Percentiles rank a stretch among this genome's conserved stretches.
Conservation (phyloP, 352 stramenopile species). For the Thalassiosira mediterranea region DNA sequence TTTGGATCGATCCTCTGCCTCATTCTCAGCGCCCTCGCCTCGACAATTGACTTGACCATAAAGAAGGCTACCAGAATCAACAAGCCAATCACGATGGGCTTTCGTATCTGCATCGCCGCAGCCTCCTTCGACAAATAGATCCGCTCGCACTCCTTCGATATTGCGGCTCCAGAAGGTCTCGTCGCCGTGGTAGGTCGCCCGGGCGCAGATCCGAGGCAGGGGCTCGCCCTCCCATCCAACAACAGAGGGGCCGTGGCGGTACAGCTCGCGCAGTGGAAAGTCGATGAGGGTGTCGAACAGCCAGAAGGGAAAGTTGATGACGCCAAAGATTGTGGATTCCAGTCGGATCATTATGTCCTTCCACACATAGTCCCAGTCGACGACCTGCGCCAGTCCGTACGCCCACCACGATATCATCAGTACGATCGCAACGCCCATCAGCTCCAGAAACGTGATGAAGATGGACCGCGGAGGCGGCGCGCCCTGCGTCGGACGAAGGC, state of each 20-base stretch:
- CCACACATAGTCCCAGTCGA: constrained; percentile 22
- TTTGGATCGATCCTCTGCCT: constrained; percentile 48
- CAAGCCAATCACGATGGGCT: constrained; percentile 46
- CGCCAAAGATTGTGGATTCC: constrained; percentile 11
- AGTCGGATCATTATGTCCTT: constrained; percentile 9
- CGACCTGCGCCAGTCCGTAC: background rate
- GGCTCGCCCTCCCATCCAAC: constrained; percentile 69
- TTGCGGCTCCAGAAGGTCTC: constrained; percentile 65
- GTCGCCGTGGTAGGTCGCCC: constrained; percentile 64
- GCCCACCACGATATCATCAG: constrained; percentile 10
- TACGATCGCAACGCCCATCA: constrained; percentile 26
- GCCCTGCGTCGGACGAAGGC: background rate
- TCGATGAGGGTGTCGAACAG: constrained; percentile 37
- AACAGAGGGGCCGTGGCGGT: constrained; percentile 60
- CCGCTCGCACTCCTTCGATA: constrained; percentile 59
- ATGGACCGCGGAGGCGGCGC: constrained; percentile 12
- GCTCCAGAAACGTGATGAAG: constrained; percentile 35
- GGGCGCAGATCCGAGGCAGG: constrained; percentile 56
- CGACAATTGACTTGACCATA: constrained; percentile 47
- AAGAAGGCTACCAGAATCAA: constrained; percentile 34
- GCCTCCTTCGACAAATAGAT: constrained; percentile 66
- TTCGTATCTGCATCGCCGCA: constrained; percentile 51
- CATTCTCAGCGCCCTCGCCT: constrained; percentile 7
- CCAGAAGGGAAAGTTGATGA: constrained; percentile 17
- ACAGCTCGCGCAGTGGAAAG: constrained; percentile 56